phyloP scores from a whole-genome alignment of 495 filamentous ascomycete genomes.

The Cladorrhinum samala region DNA sequence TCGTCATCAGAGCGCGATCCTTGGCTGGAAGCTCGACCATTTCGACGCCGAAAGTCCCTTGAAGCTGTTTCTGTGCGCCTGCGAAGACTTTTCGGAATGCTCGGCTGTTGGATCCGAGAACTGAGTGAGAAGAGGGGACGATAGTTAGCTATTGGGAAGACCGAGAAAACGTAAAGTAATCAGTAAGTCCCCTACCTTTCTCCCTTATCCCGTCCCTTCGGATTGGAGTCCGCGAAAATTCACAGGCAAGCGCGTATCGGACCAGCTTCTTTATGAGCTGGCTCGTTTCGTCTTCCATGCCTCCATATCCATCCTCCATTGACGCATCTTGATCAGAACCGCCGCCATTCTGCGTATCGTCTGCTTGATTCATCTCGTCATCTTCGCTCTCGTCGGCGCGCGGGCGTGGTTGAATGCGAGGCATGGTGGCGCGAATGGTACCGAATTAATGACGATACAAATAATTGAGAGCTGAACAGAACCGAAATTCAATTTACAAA shows the following conservation, averaged over 20 bases:
- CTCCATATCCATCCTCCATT: slow-evolving; percentile 29
- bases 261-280: slow-evolving; percentile 84
- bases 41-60: slow-evolving; percentile 73
- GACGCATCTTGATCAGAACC: slow-evolving; percentile 34
- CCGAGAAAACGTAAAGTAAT: neutral
- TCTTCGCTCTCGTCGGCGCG: slow-evolving; percentile 20
- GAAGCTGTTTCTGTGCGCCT: slow-evolving; percentile 58
- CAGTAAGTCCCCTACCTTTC: too few species aligned
- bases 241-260: slow-evolving; percentile 81
- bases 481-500: neutral
- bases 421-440: too few species aligned
- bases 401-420: neutral
- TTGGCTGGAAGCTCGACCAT: slow-evolving; percentile 70
- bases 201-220: slow-evolving; percentile 69
- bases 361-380: too few species aligned
- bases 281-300: slow-evolving; percentile 31
- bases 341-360: slow-evolving; percentile 4
- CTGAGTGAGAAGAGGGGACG: slow-evolving; percentile 25
- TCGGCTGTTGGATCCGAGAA: slow-evolving; percentile 47
- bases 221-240: slow-evolving; percentile 75
- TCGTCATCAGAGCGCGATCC: slow-evolving; percentile 80
- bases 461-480: neutral
- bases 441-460: neutral
- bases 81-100: slow-evolving; percentile 67
- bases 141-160: neutral